Base-by-base conservation (phyloP, 768 basidiomycete species). In the Austroboletus festivus region DNA sequence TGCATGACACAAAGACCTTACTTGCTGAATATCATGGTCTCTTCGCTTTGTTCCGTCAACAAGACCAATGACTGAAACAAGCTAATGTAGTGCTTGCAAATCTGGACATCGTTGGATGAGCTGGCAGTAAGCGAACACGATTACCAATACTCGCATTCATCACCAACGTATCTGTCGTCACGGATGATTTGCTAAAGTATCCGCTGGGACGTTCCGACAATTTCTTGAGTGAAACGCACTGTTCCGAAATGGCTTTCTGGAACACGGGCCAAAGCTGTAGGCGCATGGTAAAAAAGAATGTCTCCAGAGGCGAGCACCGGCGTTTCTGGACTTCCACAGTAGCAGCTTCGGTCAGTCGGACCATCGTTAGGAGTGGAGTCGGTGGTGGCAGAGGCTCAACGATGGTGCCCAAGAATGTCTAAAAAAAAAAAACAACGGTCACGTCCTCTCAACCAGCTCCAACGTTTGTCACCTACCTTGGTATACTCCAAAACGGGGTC, bases 1-100 rank as follows among this genome's bases (percentile, higher is more conserved):
- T 28, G 37, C 31, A 38, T 15, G n/a, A 24, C 43, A 18, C n/a
- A 16, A 11, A 13, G 10, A 24, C 62, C 83, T 56, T 61, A 95
- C 95, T 93, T 93, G 20, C 87, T 82, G 61, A 96, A 96, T 40
- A 98, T 88, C 93, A 97, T 96, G 9, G 90, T 90, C 64, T 96
- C 94, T 56, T 96, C 92, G 35, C 83, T 85, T 51, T 89, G 85
- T 33, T 79, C 79, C 3, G 89, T 90, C 54, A 99, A 70, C 23
- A 81, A 79, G 19, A 94, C 82, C 53, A 93, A 82, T 2, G 86
- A 82, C 51, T 83, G 85, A 74, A 98, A 98, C 59, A 96, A 63
- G 15, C 73, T 72, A 13, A 85, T 75, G 65, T 98, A 99, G 48
- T 83, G 81, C 42, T 74, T 77, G 63, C 86, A 89, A 13, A 93